Evolutionary conservation across 257 asterid species (phyloP), one percentile per base, ranked within the genome.

Genomic region (Paraleonurus japonicus): DNA sequence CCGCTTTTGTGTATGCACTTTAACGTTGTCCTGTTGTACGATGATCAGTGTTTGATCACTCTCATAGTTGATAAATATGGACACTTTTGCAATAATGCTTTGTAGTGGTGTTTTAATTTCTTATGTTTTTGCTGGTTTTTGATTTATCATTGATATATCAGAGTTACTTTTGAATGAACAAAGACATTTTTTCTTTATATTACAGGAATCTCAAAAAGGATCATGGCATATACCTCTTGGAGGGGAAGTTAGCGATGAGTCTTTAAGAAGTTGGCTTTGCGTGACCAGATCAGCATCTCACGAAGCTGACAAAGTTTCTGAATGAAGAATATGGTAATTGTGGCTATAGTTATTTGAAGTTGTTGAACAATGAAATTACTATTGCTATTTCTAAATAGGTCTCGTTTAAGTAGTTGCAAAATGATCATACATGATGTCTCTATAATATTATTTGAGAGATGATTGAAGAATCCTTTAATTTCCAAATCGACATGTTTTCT

Each of bases 191-290:
- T 27, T 41, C 30, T 7, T 27, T 33, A 24, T 53, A 27, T 61
- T 65, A 2, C 72, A 81, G 85, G 98, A 94, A 84, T 86, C 96
- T 23, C 85, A 71, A 75, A 85, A 79, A 0, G 95, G 97, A 50
- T 87, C 90, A 0, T 94, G 98, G 98, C 98, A 94, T 73, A 79
- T 91, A 62, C 98, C 98, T 43, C 13, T 87, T 62, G 86, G 87
- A 47, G 87, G 83, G 16, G 97, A 83, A 78, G 67, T n/a, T n/a
- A 73, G 48, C 20, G 88, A 87, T 13, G 96, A 89, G 82, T 70
- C 86, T 54, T 76, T 19, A 43, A 81, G 96, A 79, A 81, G 81
- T 19, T 93, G 98, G 98, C 88, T 90, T 22, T 93, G 98, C 19
- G 83, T 76, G 47, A 79, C 82, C 50, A 79, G 97, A 51, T 76